Evolutionary conservation across 176 grass and related monocot species (phyloP), one percentile per base, ranked within the genome.

Genomic region (Areca catechu): DNA sequence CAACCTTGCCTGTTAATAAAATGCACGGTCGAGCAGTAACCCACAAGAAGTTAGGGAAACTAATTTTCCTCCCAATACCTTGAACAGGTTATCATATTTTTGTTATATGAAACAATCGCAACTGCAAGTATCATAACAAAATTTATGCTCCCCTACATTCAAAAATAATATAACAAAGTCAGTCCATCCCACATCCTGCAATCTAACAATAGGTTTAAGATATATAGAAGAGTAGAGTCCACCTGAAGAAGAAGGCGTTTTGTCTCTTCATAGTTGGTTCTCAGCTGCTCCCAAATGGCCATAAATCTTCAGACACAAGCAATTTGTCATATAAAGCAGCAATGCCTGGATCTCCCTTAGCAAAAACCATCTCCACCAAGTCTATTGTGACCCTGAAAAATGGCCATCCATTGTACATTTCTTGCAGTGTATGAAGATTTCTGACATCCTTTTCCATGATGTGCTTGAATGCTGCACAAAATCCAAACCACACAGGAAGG

Each of bases 361-460:
- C 93, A 18, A 98, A 98, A 78, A 98, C 93, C 93, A 98, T 98
- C 79, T 98, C 93, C 73, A 98, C 68, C 71, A 98, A 83, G 72
- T 98, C 93, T 60, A 98, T 62, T 56, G 93, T 98, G 70, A 98
- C 93, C 81, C 93, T 89, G 70, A 98, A 92, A 76, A 98, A 98
- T 72, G 93, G 93, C 93, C 93, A 98, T 66, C 78, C 88, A 57
- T 98, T 98, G 58, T 92, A 98, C 93, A 98, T 98, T 66, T 85
- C 93, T 71, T 85, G 85, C 21, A 98, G 74, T 34, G 62, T 68
- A 71, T 85, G 84, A 70, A 85, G 71, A 28, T 92, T 98, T 54
- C 69, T 81, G 25, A 79, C 81, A 71, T 92, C 88, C 73, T 98
- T 89, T 51, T 82, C 73, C 67, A 98, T 53, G 28, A 91, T 51